These are phyloP conservation scores for Amanita pallidorosea DNA, from an alignment of 768 basidiomycete genomes.

Conservation along the genomic window DNA sequence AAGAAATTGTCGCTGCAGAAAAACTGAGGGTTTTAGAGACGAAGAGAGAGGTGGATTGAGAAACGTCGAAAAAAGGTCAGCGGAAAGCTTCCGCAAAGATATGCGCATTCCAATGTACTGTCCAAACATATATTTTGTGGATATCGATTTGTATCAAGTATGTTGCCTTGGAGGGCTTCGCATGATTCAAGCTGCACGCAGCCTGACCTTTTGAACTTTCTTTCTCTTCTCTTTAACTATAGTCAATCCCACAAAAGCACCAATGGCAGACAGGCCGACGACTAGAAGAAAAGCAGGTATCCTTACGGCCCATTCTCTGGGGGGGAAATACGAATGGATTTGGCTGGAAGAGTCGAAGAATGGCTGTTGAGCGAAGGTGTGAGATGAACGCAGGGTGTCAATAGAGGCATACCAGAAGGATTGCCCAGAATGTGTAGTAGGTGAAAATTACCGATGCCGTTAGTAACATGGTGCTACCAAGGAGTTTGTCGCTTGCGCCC, in stretches of 20 bases:
- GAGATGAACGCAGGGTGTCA: constrained; percentile 2
- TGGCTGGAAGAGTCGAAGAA: constrained; percentile 71
- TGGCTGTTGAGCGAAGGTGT: constrained; percentile 35
- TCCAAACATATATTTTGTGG: neutral
- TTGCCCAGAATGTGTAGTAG: constrained; percentile 90
- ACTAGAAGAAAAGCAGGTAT: constrained; percentile 79
- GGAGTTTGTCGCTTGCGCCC: constrained; percentile 71
- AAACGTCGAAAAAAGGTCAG: neutral
- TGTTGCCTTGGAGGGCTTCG: constrained; percentile 8
- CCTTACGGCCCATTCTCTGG: constrained; percentile 87
- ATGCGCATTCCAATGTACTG: neutral
- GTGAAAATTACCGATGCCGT: constrained; percentile 66
- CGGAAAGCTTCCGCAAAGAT: neutral
- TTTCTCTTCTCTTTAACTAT: constrained; percentile 65
- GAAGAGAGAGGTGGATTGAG: constrained; percentile 20
- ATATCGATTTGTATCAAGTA: neutral
- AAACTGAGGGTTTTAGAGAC: constrained; percentile 47
- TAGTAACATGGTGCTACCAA: constrained; percentile 75
- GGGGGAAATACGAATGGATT: constrained; percentile 71
- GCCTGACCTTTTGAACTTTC: constrained; percentile 50
- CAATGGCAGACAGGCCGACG: constrained; percentile 71
- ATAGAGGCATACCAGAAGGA: constrained; percentile 58
- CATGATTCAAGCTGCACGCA: constrained; percentile 44
- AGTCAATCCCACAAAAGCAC: constrained; percentile 69
- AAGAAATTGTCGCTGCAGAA: constrained; percentile 60